Conservation (phyloP, 164 flowering plant genomes). For the Vitis rupestris region DNA sequence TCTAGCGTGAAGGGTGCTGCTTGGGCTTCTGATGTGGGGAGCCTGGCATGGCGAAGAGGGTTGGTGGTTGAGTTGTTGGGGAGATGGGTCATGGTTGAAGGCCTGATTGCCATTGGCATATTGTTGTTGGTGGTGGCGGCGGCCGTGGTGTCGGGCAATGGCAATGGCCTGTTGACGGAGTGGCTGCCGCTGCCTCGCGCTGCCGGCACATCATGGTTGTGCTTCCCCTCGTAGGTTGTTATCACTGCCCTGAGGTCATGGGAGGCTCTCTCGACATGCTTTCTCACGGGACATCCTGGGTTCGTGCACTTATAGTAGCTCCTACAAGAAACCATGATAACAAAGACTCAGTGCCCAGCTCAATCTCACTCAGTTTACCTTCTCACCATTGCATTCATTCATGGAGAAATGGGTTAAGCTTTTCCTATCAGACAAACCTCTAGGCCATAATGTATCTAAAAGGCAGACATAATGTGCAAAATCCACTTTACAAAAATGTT, state of each 20-base stretch:
- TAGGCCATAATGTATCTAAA: background rate
- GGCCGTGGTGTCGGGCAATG: slow-evolving; percentile 1
- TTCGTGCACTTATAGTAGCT: slow-evolving; percentile 74
- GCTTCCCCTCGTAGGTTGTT: slow-evolving; percentile 76
- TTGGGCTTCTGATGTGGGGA: slow-evolving; percentile 21
- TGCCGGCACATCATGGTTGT: slow-evolving; percentile 74
- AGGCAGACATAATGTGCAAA: background rate
- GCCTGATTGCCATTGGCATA: slow-evolving; percentile 28
- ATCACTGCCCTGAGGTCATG: slow-evolving; percentile 62
- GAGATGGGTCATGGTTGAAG: slow-evolving; percentile 17
- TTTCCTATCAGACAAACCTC: too few relatives aligned
- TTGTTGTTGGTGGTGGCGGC: slow-evolving; percentile 8
- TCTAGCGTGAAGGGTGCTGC: slow-evolving; percentile 46
- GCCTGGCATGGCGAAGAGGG: slow-evolving; percentile 12
- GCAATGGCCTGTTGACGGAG: slow-evolving; percentile 18
- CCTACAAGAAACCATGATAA: slow-evolving; percentile 26
- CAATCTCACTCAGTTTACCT: too few relatives aligned
- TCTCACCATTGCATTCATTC: too few relatives aligned
- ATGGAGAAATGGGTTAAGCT: background rate
- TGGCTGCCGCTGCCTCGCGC: slow-evolving; percentile 60
- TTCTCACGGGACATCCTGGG: slow-evolving; percentile 64
- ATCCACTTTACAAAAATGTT: background rate
- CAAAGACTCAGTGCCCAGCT: background rate
- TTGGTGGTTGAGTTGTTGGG: slow-evolving; percentile 2
- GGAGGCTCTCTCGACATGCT: slow-evolving; percentile 73